Base-by-base conservation (phyloP, 371 early-diverging fungal genomes). In the Actinomortierella ambigua region DNA sequence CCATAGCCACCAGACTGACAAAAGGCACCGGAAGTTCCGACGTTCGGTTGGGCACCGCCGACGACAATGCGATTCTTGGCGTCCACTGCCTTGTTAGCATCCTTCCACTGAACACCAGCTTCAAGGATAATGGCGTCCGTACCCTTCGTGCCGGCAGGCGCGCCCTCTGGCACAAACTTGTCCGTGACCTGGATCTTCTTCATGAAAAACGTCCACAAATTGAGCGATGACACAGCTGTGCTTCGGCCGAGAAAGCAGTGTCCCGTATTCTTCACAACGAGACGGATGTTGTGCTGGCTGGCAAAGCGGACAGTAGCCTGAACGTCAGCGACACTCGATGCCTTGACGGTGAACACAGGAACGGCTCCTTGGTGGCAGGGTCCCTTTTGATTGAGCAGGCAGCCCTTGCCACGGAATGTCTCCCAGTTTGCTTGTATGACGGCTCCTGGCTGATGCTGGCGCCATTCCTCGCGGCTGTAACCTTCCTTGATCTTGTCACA, bases 221-320 rank as follows among this genome's bases (percentile, higher is more conserved):
- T 62, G 42, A 81, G 57, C 13, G 79, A 59, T 18, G 62, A 60
- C 2, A 69, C 54, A n/a, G 75, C 76, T 4, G 66, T 66, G 42
- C 63, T 65, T 18, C 75, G 73, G 3, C 79, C 79, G 9, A 59
- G 39, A 41, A 29, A 69, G 47, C 76, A 76, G 51, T 81, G 79
- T 8, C 81, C 81, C 3, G 81, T 65, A 52, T 76, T 78, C 50
- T 76, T 76, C 34, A 81, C 75, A 24, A 63, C 73, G 20, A 81
- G 50, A 2, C 66, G 50, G 43, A 81, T 55, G 39, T 67, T 67
- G 55, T 68, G 58, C 29, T 57, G n/a, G 7, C 29, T 15, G 27
- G 79, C 78, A 61, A 81, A 81, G 22, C 39, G 17, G 40, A 81
- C 55, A 14, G 59, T 50, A 2, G 58, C 23, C 17, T 53, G 50